phyloP scores from a whole-genome alignment of 2,329 filamentous ascomycete species.

The Curvularia sp. region DNA sequence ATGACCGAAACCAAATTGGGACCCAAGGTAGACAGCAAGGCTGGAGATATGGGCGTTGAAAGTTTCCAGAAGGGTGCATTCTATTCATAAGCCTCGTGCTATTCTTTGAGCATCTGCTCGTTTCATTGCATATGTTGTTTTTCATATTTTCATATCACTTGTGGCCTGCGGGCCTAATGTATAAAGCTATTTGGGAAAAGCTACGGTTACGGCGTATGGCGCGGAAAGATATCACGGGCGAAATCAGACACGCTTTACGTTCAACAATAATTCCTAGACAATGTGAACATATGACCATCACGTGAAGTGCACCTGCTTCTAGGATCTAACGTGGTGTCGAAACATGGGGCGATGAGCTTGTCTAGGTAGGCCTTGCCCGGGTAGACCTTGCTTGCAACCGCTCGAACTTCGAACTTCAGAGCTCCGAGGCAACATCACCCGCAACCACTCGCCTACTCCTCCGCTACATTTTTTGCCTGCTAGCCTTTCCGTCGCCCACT shows the following conservation, averaged over 20 bases:
- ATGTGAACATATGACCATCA: background rate
- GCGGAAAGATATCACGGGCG: constrained; percentile 21
- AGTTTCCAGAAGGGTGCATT: constrained; percentile 76
- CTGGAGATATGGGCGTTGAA: constrained; percentile 69
- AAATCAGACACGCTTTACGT: constrained; percentile 2
- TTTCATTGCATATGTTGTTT: constrained; percentile 19
- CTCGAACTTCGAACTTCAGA: constrained; percentile 6
- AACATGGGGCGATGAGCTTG: background rate
- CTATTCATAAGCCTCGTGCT: constrained; percentile 59
- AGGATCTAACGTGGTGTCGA: background rate
- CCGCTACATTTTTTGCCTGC: background rate
- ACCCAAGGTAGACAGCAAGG: constrained; percentile 64
- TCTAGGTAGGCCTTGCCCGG: background rate
- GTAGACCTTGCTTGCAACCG: background rate
- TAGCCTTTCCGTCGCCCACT: background rate
- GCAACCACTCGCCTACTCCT: background rate
- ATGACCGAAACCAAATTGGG: constrained; percentile 53
- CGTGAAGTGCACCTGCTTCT: background rate
- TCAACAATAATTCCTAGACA: background rate
- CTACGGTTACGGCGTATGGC: constrained; percentile 26
- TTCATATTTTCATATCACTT: background rate
- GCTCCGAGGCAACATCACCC: constrained; percentile 4
- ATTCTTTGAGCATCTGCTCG: constrained; percentile 18
- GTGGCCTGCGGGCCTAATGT: constrained; percentile 14
- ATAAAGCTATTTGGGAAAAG: constrained; percentile 33